phyloP scores from a whole-genome alignment of 2,329 filamentous ascomycete species.

The Helotiales sp. region DNA sequence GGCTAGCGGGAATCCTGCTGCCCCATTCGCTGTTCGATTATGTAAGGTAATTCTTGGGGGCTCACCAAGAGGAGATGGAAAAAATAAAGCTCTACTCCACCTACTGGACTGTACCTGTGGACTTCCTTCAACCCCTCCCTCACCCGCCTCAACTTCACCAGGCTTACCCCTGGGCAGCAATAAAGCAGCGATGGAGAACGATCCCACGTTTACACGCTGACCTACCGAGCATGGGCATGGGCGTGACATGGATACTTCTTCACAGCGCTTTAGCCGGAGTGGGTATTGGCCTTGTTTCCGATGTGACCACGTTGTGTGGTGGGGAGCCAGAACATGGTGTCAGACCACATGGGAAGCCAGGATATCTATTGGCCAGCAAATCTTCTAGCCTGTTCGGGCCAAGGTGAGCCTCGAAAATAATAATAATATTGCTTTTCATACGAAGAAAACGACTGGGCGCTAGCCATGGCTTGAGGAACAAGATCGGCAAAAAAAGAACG shows the following conservation, averaged over 20 bases:
- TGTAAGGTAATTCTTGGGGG: too few species aligned
- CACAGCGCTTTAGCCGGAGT: neutral
- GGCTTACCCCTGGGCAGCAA: too few species aligned
- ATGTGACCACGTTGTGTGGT: constrained; percentile 4
- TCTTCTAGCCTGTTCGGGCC: neutral
- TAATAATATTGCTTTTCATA: too few species aligned
- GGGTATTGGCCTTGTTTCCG: neutral
- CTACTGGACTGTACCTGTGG: too few species aligned
- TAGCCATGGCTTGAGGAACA: neutral
- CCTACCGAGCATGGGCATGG: neutral
- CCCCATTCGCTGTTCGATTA: neutral
- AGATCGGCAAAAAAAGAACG: neutral
- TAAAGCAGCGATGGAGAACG: constrained; percentile 7
- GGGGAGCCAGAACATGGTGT: neutral
- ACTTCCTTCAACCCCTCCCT: neutral
- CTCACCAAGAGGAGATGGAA: too few species aligned
- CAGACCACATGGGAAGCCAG: neutral
- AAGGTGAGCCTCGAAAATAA: too few species aligned
- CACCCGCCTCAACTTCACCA: neutral
- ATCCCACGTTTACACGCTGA: neutral
- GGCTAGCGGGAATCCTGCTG: neutral
- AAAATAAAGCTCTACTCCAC: too few species aligned
- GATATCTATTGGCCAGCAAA: neutral
- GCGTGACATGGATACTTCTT: neutral
- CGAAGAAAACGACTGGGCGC: neutral